phyloP scores from a whole-genome alignment of 768 basidiomycete genomes.

The Podaxis sp. region DNA sequence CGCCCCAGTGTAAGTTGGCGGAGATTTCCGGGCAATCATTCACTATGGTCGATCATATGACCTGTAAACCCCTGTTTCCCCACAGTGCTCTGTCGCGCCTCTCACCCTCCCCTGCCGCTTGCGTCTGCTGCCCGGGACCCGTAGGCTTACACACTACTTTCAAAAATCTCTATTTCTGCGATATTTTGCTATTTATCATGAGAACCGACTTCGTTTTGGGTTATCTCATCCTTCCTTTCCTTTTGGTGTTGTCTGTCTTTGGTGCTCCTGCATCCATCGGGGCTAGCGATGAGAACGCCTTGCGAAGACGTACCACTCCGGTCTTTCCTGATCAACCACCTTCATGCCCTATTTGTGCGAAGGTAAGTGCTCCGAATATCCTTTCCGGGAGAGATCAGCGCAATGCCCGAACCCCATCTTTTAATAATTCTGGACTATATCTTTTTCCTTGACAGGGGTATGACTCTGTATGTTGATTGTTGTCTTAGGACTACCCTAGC shows the following conservation, averaged over 20 bases:
- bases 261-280: conserved; percentile 1
- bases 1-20: too few species aligned
- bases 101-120: not conserved
- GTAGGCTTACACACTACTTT: not conserved
- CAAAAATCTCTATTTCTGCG: not conserved
- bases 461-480: not conserved
- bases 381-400: too few species aligned
- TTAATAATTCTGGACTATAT: too few species aligned
- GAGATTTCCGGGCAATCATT: too few species aligned
- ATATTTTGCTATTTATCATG: conserved; percentile 1
- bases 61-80: not conserved
- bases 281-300: not conserved
- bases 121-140: not conserved
- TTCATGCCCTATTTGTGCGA: conserved; percentile 60
- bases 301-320: conserved; percentile 34
- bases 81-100: not conserved
- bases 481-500: conserved; percentile 42
- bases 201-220: not conserved
- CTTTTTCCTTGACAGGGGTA: too few species aligned
- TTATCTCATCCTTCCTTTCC: not conserved
- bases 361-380: conserved; percentile 30
- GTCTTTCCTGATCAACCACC: conserved; percentile 52
- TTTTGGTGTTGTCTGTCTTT: conserved; percentile 3
- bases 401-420: too few species aligned
- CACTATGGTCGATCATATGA: not conserved